Percentiles rank a stretch among this genome's conserved stretches.
phyloP scores from a whole-genome alignment of 208 protist species.

The Crithidia brevicula region DNA sequence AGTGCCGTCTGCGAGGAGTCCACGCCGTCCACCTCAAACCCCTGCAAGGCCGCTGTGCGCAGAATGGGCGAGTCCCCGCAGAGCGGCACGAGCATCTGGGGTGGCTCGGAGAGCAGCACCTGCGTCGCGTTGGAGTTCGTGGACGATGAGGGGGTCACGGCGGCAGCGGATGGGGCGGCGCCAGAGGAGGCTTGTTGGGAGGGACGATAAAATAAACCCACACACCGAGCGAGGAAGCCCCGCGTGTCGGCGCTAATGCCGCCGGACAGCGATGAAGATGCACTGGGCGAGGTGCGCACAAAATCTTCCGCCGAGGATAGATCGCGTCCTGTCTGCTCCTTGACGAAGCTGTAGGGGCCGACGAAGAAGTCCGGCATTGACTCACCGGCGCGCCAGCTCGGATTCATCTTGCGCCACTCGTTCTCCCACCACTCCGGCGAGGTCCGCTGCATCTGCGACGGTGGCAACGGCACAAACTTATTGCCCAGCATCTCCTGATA shows the following conservation, averaged over 20 bases:
- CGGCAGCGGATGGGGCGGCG: not conserved
- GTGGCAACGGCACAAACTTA: slow-evolving; percentile 65
- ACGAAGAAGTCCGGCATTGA: slow-evolving; percentile 61
- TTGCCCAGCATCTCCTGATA: slow-evolving; percentile 68
- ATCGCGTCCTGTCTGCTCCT: slow-evolving; percentile 70
- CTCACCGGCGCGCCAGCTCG: slow-evolving; percentile 81
- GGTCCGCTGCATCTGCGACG: slow-evolving; percentile 67
- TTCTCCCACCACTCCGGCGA: slow-evolving; percentile 91
- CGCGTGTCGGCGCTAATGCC: not conserved
- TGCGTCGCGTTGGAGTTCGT: not conserved
- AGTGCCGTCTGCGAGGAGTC: slow-evolving; percentile 83
- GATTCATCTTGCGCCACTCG: slow-evolving; percentile 87
- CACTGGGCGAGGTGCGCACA: slow-evolving; percentile 27
- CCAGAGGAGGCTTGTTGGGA: too few relatives aligned
- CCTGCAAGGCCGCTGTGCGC: slow-evolving; percentile 57
- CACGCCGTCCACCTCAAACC: slow-evolving; percentile 87
- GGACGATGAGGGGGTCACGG: not conserved
- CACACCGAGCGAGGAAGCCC: slow-evolving; percentile 13
- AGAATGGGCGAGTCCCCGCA: slow-evolving; percentile 91
- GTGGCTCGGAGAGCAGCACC: slow-evolving; percentile 15
- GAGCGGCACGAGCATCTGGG: slow-evolving; percentile 81
- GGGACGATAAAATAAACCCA: slow-evolving; percentile 6
- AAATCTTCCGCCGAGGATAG: slow-evolving; percentile 68
- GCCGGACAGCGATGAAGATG: not conserved
- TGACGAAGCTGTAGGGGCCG: slow-evolving; percentile 68